Evolutionary conservation across 345 rosid species (phyloP).

Genomic region (Aquilaria yunnanensis): DNA sequence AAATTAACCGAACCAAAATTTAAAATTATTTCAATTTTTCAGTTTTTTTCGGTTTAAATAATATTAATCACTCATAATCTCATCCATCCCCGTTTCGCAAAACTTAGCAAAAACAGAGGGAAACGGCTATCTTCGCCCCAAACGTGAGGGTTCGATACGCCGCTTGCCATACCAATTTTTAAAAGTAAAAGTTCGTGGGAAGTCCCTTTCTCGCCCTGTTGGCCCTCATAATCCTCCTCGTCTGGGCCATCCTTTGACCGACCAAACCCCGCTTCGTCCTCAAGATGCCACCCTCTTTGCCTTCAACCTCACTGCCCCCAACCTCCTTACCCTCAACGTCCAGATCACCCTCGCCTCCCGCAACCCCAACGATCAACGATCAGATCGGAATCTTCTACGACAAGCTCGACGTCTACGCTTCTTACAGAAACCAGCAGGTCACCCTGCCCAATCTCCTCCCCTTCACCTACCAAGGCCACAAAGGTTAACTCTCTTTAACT

Average conservation of each 20-base stretch:
- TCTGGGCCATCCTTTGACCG: slow-evolving; percentile 80
- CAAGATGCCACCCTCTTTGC: slow-evolving; percentile 78
- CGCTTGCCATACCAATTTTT: no score
- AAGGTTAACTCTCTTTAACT: slow-evolving; percentile 27
- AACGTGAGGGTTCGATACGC: no score
- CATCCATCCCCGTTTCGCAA: no score
- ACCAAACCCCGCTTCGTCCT: slow-evolving; percentile 61
- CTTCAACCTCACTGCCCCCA: slow-evolving; percentile 67
- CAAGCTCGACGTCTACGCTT: slow-evolving; percentile 54
- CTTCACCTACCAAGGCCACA: slow-evolving; percentile 44
- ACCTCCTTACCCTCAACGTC: slow-evolving; percentile 59
- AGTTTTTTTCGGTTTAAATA: no score
- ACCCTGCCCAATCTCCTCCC: slow-evolving; percentile 46
- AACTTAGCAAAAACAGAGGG: no score
- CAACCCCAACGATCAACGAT: slow-evolving; percentile 69
- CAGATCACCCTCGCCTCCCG: slow-evolving; percentile 68
- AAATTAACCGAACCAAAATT: no score
- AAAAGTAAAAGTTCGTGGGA: no score
- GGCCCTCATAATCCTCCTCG: slow-evolving; percentile 46
- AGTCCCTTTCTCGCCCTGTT: slow-evolving; percentile 23
- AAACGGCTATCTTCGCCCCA: no score
- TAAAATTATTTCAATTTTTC: no score
- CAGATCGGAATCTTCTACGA: slow-evolving; percentile 77
- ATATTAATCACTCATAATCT: no score
- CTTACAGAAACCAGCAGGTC: slow-evolving; percentile 63